Evolutionary conservation across 1,139 yeast genomes (phyloP), one percentile per base, ranked within the genome.

Genomic region (Geotrichum citri-aurantii): DNA sequence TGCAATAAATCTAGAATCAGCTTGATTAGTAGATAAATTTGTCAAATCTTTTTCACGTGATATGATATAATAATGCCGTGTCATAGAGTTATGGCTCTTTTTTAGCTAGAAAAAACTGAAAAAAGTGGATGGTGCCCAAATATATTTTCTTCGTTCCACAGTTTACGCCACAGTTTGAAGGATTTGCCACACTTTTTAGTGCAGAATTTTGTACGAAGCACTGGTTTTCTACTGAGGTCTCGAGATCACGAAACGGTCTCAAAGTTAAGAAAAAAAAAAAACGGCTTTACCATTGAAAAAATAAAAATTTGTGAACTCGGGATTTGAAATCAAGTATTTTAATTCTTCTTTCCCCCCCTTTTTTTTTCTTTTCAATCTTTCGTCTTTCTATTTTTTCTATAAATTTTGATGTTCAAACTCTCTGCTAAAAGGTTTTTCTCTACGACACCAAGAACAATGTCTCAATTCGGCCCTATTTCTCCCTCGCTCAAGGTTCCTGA

Each of bases 401-500:
- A n/a, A n/a, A n/a, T n/a, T n/a, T n/a, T n/a, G n/a, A n/a, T 37
- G 44, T n/a, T 37, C 19, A 37, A 37, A 17, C 17, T n/a, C n/a
- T 7, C 10, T n/a, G 17, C 44, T 17, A 37, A n/a, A 37, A 29
- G 31, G 17, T 11, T 24, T 24, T 48, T 48, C 21, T 21, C 50
- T 17, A 26, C 52, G 17, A 57, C 56, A 14, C 17, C 3, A 7
- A n/a, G 21, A 37, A 52, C 50, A 10, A 33, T 44, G 46, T 21
- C 59, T 3, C 40, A 37, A 27, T 50, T 44, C 23, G 57, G 57
- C 42, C 64, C 65, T 12, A 55, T 69, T 27, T 68, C 74, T 37
- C 68, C 74, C 12, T 68, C 71, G 14, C 62, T 73, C 54, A 52
- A 63, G 19, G 63, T 65, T 14, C 69, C 71, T 10, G 63, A 65